phyloP scores from a whole-genome alignment of 306 rosid genomes.

The Trichosanthes cucumerina region DNA sequence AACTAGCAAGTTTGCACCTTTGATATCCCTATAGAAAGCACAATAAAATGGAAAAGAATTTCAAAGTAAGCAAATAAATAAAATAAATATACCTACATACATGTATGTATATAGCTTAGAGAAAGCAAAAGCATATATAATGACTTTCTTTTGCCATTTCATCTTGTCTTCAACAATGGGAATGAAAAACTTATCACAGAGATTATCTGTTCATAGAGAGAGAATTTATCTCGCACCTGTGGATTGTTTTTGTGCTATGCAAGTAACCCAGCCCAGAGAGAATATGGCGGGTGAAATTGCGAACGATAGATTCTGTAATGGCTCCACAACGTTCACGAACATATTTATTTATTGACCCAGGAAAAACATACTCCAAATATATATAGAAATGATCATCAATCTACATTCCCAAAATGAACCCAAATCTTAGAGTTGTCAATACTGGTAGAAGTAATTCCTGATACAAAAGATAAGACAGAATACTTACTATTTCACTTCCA shows the following conservation, averaged over 20 bases:
- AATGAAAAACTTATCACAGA: background rate
- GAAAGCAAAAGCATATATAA: background rate
- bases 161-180: background rate
- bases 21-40: conserved; percentile 62
- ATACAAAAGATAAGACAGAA: conserved; percentile 1
- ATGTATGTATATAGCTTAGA: background rate
- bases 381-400: conserved; percentile 64
- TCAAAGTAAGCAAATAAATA: background rate
- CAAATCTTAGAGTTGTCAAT: conserved; percentile 2
- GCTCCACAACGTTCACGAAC: conserved; percentile 62
- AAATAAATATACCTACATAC: no score
- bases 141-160: background rate
- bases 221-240: conserved; percentile 40
- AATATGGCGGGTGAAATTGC: conserved; percentile 74
- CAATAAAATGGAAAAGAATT: background rate
- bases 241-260: conserved; percentile 66
- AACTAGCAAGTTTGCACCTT: conserved; percentile 94
- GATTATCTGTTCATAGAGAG: background rate
- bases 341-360: conserved; percentile 75
- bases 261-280: conserved; percentile 73
- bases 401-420: conserved; percentile 28
- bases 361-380: conserved; percentile 81
- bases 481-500: conserved; percentile 79
- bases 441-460: background rate
- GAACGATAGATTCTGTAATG: conserved; percentile 74